Evolutionary conservation across 208 protist species (phyloP), one percentile per base, ranked within the genome.

Genomic region (Lotmaria passim): DNA sequence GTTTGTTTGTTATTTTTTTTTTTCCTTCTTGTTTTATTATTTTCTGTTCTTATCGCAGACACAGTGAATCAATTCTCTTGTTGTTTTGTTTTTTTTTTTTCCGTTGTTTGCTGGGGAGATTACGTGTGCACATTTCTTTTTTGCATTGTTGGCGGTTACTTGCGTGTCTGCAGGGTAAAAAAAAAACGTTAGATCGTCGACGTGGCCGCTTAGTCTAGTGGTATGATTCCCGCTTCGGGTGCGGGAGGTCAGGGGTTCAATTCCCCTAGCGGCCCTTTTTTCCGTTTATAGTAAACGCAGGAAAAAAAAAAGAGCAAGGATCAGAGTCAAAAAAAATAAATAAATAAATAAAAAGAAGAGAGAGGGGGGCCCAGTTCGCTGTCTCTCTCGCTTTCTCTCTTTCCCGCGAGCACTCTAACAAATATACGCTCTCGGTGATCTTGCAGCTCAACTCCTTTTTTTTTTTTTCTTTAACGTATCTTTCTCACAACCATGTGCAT

Each of bases 161-260:
- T 50, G 10, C n/a, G 44, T 50, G n/a, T n/a, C n/a, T n/a, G n/a
- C n/a, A n/a, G n/a, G n/a, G n/a, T n/a, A n/a, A n/a, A n/a, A n/a
- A n/a, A n/a, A n/a, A n/a, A n/a, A n/a, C n/a, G n/a, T n/a, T n/a
- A n/a, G n/a, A n/a, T n/a, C n/a, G n/a, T n/a, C n/a, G 7, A 31
- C 60, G 70, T 38, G 86, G 86, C 83, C 83, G 84, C 82, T 90
- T 92, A 64, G 86, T 92, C 86, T 90, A 92, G 81, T 92, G 86
- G 86, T 88, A 92, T 90, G 86, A 92, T 92, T 92, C 86, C 82
- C 79, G 81, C 79, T 92, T 92, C 86, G 86, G 83, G 86, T 92
- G 81, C 81, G 81, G 81, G 86, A 92, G 87, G 87, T 93, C 84
- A 89, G 81, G 85, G 87, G 87, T 93, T 91, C 87, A 82, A 93